Evolutionary conservation across 306 rosid species (phyloP).

Genomic region (Cucurbita argyrosperma): DNA sequence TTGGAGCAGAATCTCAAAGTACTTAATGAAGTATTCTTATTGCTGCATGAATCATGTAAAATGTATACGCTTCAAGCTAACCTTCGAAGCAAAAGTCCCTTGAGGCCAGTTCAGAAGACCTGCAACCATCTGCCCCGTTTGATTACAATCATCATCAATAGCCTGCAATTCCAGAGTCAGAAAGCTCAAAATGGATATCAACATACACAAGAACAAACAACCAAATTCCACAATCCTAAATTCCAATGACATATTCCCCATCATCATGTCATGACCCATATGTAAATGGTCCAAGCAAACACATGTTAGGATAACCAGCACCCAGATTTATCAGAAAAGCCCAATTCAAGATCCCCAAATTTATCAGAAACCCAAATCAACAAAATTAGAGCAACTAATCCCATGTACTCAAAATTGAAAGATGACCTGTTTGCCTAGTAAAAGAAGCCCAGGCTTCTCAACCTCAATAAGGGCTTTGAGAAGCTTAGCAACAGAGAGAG

Average conservation of each 20-base stretch:
- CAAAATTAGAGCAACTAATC: not conserved
- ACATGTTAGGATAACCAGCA: not conserved
- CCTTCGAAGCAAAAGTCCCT: slow-evolving; percentile 96
- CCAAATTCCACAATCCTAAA: not conserved
- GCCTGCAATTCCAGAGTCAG: slow-evolving; percentile 31
- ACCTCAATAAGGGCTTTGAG: slow-evolving; percentile 54
- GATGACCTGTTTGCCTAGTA: slow-evolving; percentile 79
- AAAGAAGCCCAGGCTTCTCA: slow-evolving; percentile 71
- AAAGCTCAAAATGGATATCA: not conserved
- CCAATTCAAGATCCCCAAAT: not conserved
- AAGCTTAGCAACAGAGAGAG: slow-evolving; percentile 70
- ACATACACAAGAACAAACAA: not conserved
- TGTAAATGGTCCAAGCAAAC: not conserved
- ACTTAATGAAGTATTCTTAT: not conserved
- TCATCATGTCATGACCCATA: not conserved
- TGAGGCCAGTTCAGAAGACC: slow-evolving; percentile 96
- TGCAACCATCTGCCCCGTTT: slow-evolving; percentile 91
- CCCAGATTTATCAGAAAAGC: not conserved
- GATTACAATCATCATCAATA: slow-evolving; percentile 97
- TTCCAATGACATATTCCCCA: not conserved
- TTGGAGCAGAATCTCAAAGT: not conserved
- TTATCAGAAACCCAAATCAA: not conserved
- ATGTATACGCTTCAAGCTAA: slow-evolving; percentile 10
- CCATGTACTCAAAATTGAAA: not conserved
- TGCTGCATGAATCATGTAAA: not conserved